Percentiles rank a stretch among this genome's conserved stretches.
Evolutionary conservation across 768 basidiomycete genomes (phyloP).

Genomic region (Lactifluus echinatus): DNA sequence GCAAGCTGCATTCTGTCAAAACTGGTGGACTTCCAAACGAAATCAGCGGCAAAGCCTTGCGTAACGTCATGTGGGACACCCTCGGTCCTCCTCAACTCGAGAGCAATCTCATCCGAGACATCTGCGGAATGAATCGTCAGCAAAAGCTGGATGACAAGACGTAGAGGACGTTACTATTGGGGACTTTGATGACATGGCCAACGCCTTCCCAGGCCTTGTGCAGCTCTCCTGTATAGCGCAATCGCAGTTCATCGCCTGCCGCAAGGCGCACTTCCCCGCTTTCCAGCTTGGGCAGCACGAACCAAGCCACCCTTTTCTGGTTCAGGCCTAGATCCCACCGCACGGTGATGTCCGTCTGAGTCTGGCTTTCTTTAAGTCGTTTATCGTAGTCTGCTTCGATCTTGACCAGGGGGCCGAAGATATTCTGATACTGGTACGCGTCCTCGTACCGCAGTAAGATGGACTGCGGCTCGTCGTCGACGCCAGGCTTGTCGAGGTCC

Average conservation of each 20-base stretch:
- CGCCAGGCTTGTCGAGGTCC: conserved; percentile 94
- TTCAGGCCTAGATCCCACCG: conserved; percentile 98
- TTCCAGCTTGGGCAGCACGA: conserved; percentile 90
- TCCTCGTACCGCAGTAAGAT: conserved; percentile 91
- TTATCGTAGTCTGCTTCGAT: conserved; percentile 99
- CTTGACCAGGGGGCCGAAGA: conserved; percentile 97
- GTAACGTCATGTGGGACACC: conserved; percentile 92
- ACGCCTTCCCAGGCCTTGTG: conserved; percentile 96
- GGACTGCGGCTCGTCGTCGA: conserved; percentile 95
- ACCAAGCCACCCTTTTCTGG: conserved; percentile 99
- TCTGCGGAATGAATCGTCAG: conserved; percentile 42
- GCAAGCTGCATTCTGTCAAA: conserved; percentile 99
- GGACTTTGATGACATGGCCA: conserved; percentile 97
- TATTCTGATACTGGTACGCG: conserved; percentile 99
- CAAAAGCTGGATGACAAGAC: background rate
- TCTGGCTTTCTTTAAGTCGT: conserved; percentile 94
- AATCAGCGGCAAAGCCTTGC: conserved; percentile 95
- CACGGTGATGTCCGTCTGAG: conserved; percentile 92
- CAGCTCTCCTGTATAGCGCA: conserved; percentile 82
- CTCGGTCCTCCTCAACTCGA: conserved; percentile 85
- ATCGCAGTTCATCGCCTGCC: conserved; percentile 88
- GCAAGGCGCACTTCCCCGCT: conserved; percentile 96
- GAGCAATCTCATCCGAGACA: conserved; percentile 94
- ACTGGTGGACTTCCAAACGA: conserved; percentile 99
- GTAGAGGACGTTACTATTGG: conserved; percentile 73